Evolutionary conservation across 1,284 basidiomycete species (phyloP).

Genomic region (Marasmius fiardii): DNA sequence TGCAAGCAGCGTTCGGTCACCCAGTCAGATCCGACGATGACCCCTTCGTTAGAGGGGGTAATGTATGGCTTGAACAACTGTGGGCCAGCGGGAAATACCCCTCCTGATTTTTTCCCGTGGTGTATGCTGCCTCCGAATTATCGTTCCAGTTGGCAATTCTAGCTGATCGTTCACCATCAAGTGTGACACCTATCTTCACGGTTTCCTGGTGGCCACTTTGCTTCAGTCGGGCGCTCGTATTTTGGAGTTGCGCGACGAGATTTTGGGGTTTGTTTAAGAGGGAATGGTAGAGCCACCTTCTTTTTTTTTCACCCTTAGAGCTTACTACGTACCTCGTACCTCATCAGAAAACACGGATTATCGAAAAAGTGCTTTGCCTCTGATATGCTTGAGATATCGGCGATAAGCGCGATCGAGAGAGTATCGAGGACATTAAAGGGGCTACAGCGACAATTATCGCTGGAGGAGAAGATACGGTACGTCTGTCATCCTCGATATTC

Average conservation of each 20-base stretch:
- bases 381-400: not conserved
- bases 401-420: not conserved
- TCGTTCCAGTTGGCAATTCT: too few species aligned
- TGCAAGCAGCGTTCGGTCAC: conserved; percentile 21
- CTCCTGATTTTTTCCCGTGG: conserved; percentile 20
- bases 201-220: conserved; percentile 25
- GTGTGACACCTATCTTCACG: conserved; percentile 21
- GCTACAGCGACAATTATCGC: not conserved
- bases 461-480: not conserved
- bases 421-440: not conserved
- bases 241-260: conserved; percentile 5
- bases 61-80: conserved; percentile 11
- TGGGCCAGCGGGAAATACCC: conserved; percentile 19
- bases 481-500: not conserved
- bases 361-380: not conserved
- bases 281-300: conserved; percentile 16
- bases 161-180: conserved; percentile 6
- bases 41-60: conserved; percentile 16
- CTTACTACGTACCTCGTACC: too few species aligned
- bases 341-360: too few species aligned
- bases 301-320: too few species aligned
- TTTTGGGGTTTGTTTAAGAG: conserved; percentile 11
- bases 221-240: conserved; percentile 13
- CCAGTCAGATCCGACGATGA: too few species aligned
- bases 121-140: conserved; percentile 9